Base-by-base conservation (phyloP, 1,139 yeast species). In the Geotrichum reessii region DNA sequence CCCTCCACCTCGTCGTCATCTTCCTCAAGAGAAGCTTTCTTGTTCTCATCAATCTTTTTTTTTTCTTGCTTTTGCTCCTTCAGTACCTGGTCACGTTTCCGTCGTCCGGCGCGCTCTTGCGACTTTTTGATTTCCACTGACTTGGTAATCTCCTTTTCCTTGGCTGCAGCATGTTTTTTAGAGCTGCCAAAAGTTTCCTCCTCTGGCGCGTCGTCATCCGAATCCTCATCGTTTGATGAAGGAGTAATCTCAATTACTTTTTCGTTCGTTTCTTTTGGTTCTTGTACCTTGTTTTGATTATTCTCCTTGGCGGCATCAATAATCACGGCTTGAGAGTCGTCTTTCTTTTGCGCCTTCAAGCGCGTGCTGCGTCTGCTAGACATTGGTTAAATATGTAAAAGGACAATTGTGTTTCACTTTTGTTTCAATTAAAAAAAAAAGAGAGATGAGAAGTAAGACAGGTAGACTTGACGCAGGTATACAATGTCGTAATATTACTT, bases 141-240 rank as follows among this genome's bases (percentile, higher is more conserved):
- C 31, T 56, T 47, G 22, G 33, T 40, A 17, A 49, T 49, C 12
- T 12, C 22, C 31, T 46, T 25, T 17, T 46, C 55, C 22, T 28
- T 27, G 12, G 40, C 47, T 6, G 49, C 49, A 2, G 58, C 58
- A 8, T 22, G 40, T 21, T 52, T 24, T 31, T 56, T 56, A 5
- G 50, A 46, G 9, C 2, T 31, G 21, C 42, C 28, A 40, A 57
- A 54, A 7, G 52, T 51, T 24, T 53, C 59, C 27, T 57, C 59
- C 42, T 57, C 59, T 4, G 59, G 59, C 8, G 59, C 59, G 25
- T 57, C 59, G 37, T 57, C 58, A 12, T 53, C 56, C 2, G n/a
- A 19, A 12, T 52, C 55, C 44, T 27, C 50, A 9, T 31, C 50
- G 4, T 50, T 12, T 17, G 47, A 19, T 12, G 50, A 46, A 21